These are phyloP conservation scores for Byssochlamys sp. DNA, from an alignment of 2,329 filamentous ascomycete species.

Conservation along the genomic window DNA sequence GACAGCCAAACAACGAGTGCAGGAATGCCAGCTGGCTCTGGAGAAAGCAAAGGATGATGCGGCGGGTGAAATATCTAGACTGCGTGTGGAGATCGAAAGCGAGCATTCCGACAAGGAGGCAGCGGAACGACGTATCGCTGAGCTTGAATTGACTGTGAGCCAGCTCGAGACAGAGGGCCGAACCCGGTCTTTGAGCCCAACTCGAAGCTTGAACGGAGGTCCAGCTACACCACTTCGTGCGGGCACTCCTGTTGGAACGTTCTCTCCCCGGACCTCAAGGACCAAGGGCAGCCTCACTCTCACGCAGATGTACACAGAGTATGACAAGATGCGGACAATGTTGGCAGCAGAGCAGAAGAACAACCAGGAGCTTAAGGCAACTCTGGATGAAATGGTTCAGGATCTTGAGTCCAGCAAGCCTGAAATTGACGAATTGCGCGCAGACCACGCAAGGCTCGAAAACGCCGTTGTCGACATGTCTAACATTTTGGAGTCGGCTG, in stretches of 20 bases:
- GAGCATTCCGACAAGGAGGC: constrained; percentile 52
- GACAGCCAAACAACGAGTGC: constrained; percentile 50
- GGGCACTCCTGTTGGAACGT: constrained; percentile 40
- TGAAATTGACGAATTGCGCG: constrained; percentile 74
- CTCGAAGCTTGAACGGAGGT: constrained; percentile 42
- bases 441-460: constrained; percentile 70
- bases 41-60: constrained; percentile 54
- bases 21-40: constrained; percentile 48
- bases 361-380: constrained; percentile 62
- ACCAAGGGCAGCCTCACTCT: constrained; percentile 47
- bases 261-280: constrained; percentile 47
- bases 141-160: constrained; percentile 56
- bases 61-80: constrained; percentile 47
- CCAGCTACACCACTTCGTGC: constrained; percentile 42
- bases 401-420: constrained; percentile 78
- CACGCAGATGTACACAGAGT: constrained; percentile 56
- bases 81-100: constrained; percentile 45
- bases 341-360: constrained; percentile 65
- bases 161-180: constrained; percentile 47
- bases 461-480: constrained; percentile 76
- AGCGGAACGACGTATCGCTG: constrained; percentile 53
- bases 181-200: constrained; percentile 45
- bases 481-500: constrained; percentile 69
- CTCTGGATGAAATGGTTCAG: constrained; percentile 76
- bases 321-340: constrained; percentile 54